Evolutionary conservation across 345 rosid genomes (phyloP).

Genomic region (Anastatica hierochuntica): DNA sequence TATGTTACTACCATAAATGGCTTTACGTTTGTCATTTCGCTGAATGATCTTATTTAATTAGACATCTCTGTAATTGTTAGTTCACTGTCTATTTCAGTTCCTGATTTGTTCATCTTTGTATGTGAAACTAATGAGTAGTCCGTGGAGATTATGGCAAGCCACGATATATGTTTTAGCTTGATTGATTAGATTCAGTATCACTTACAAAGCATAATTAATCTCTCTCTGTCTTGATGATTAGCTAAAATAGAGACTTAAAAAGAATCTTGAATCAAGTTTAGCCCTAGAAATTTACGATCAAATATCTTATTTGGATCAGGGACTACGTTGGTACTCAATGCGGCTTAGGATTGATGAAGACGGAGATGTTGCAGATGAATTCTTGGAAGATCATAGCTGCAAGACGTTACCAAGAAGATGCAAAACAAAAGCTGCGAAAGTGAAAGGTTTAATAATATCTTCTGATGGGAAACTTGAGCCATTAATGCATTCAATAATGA

Average conservation of each 20-base stretch:
- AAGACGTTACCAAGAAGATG: slow-evolving; percentile 12
- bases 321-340: slow-evolving; percentile 74
- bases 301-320: slow-evolving; percentile 36
- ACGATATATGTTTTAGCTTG: too few species aligned
- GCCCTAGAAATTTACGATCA: not conserved
- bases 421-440: slow-evolving; percentile 29
- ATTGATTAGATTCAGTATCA: too few species aligned
- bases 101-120: too few species aligned
- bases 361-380: slow-evolving; percentile 95
- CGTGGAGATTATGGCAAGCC: too few species aligned
- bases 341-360: slow-evolving; percentile 82
- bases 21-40: too few species aligned
- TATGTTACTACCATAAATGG: too few species aligned
- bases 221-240: too few species aligned
- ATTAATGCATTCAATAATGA: slow-evolving; percentile 14
- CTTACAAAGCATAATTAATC: too few species aligned
- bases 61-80: too few species aligned
- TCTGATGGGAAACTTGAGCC: slow-evolving; percentile 26
- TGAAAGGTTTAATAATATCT: slow-evolving; percentile 20
- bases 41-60: too few species aligned
- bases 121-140: too few species aligned
- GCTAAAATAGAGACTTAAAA: not conserved
- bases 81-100: too few species aligned
- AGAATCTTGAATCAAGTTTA: not conserved
- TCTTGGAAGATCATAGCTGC: slow-evolving; percentile 43